phyloP scores from a whole-genome alignment of 495 filamentous ascomycete genomes.

The Podospora comata region DNA sequence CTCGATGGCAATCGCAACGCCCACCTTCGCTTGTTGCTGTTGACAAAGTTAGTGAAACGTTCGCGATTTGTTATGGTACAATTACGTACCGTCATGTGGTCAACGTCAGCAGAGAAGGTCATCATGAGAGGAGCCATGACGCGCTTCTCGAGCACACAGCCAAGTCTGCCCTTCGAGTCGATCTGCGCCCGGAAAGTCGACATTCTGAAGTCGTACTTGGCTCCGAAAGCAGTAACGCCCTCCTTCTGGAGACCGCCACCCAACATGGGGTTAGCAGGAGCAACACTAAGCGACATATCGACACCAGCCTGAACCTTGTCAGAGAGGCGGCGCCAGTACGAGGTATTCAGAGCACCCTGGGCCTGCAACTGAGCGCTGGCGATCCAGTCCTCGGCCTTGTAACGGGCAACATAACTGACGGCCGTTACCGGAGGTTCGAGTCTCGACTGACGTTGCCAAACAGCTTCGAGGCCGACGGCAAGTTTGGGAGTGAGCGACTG shows the following conservation, averaged over 20 bases:
- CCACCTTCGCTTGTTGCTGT: slow-evolving; percentile 92
- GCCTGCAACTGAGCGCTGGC: slow-evolving; percentile 77
- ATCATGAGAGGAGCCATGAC: slow-evolving; percentile 85
- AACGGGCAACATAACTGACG: slow-evolving; percentile 83
- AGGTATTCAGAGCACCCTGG: slow-evolving; percentile 83
- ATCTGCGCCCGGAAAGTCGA: slow-evolving; percentile 94
- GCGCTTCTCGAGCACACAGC: slow-evolving; percentile 90
- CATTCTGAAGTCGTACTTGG: slow-evolving; percentile 96
- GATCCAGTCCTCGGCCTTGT: slow-evolving; percentile 87
- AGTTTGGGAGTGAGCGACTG: slow-evolving; percentile 87
- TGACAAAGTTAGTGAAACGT: slow-evolving; percentile 24
- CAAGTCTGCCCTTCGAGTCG: slow-evolving; percentile 89
- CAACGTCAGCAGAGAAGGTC: slow-evolving; percentile 95
- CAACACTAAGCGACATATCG: slow-evolving; percentile 85
- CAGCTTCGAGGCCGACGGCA: slow-evolving; percentile 83
- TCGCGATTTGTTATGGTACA: not conserved
- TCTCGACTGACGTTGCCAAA: slow-evolving; percentile 83
- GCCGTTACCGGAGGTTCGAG: slow-evolving; percentile 78
- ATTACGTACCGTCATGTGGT: slow-evolving; percentile 82
- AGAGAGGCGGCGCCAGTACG: slow-evolving; percentile 92
- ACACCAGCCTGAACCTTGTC: slow-evolving; percentile 95
- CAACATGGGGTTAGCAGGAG: slow-evolving; percentile 64
- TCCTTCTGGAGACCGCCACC: slow-evolving; percentile 73
- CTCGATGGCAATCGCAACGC: slow-evolving; percentile 92
- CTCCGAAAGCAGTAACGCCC: slow-evolving; percentile 84